phyloP scores from a whole-genome alignment of 768 basidiomycete species.

The Tricholoma saponaceum region DNA sequence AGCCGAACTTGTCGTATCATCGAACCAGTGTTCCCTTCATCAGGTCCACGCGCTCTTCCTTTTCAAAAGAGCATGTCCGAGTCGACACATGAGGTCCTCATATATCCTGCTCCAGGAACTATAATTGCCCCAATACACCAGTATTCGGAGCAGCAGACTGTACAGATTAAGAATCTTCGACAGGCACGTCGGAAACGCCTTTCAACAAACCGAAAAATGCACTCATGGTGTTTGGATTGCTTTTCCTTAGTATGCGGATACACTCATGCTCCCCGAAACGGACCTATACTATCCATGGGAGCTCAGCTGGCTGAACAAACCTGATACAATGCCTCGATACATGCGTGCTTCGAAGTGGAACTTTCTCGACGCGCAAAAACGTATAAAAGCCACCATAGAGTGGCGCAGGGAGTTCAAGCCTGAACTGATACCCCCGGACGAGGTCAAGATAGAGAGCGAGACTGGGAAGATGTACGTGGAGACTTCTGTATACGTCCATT shows the following conservation, averaged over 20 bases:
- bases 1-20: background rate
- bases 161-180: constrained; percentile 54
- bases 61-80: constrained; percentile 12
- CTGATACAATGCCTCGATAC: constrained; percentile 70
- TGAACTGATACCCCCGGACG: constrained; percentile 77
- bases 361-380: constrained; percentile 67
- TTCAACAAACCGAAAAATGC: background rate
- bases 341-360: constrained; percentile 88
- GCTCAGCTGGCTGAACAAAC: constrained; percentile 64
- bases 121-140: constrained; percentile 48
- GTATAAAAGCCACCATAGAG: constrained; percentile 74
- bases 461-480: constrained; percentile 80
- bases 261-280: constrained; percentile 56
- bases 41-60: background rate
- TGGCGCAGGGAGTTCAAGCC: constrained; percentile 87
- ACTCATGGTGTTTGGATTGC: background rate
- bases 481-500: constrained; percentile 1
- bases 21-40: background rate
- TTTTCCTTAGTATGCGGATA: constrained; percentile 54
- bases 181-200: constrained; percentile 40
- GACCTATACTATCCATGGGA: constrained; percentile 81
- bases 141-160: constrained; percentile 61
- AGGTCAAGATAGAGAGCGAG: constrained; percentile 75
- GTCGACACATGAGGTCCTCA: constrained; percentile 42
- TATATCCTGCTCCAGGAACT: constrained; percentile 49